Conservation (phyloP, 1,284 basidiomycete genomes). For the Cryptococcus neoformans region DNA sequence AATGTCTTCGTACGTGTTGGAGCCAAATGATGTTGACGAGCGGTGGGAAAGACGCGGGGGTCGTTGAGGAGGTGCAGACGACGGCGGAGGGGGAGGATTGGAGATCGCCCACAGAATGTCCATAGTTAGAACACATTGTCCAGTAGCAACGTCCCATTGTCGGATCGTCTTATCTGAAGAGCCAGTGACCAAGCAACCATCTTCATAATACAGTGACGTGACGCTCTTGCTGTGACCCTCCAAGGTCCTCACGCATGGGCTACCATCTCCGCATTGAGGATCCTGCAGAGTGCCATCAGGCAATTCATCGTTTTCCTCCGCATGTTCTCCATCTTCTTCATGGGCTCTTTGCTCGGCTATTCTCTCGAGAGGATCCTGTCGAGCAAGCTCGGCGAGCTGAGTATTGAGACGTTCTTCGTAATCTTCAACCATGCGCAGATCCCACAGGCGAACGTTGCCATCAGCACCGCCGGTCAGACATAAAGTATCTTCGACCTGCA, state of each 20-base stretch:
- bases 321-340: slow-evolving; percentile 14
- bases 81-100: slow-evolving; percentile 63
- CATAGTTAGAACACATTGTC: slow-evolving; percentile 99
- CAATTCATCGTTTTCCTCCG: slow-evolving; percentile 25
- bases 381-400: slow-evolving; percentile 45
- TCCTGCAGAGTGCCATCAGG: slow-evolving; percentile 26
- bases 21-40: slow-evolving; percentile 43
- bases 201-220: slow-evolving; percentile 92
- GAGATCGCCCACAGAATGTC: slow-evolving; percentile 99
- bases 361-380: slow-evolving; percentile 37
- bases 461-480: slow-evolving; percentile 91
- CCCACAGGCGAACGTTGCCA: slow-evolving; percentile 80
- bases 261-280: slow-evolving; percentile 48
- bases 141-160: slow-evolving; percentile 96
- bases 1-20: slow-evolving; percentile 52
- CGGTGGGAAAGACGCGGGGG: slow-evolving; percentile 36
- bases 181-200: slow-evolving; percentile 90
- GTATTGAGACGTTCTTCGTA: slow-evolving; percentile 63
- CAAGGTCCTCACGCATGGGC: slow-evolving; percentile 68
- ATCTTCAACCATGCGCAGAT: slow-evolving; percentile 73
- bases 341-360: slow-evolving; percentile 31
- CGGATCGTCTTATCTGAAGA: slow-evolving; percentile 97
- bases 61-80: slow-evolving; percentile 37
- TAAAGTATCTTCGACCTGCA: slow-evolving; percentile 90
- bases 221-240: slow-evolving; percentile 93